These are phyloP conservation scores for Urochloa ruziziensis DNA, from an alignment of 176 grass and related monocot genomes.

Conservation along the genomic window DNA sequence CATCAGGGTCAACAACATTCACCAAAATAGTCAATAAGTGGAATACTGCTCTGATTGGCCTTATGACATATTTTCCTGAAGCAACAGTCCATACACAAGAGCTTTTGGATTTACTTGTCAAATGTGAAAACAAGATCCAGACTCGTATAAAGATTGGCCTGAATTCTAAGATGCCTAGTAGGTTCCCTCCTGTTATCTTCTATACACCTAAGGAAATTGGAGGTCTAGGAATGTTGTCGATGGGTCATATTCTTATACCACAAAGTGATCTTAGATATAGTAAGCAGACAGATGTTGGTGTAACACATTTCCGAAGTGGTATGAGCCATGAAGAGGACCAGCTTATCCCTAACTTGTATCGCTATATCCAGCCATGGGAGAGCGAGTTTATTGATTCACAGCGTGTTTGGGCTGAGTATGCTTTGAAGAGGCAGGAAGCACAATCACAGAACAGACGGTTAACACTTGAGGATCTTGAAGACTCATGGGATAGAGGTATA, in stretches of 20 bases:
- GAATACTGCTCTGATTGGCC: slow-evolving; percentile 97
- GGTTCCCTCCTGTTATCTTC: slow-evolving; percentile 98
- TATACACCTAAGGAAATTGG: slow-evolving; percentile 99
- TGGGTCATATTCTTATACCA: slow-evolving; percentile 98
- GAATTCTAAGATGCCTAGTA: slow-evolving; percentile 99
- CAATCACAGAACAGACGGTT: slow-evolving; percentile 91
- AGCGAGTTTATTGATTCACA: slow-evolving; percentile 99
- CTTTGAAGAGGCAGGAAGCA: slow-evolving; percentile 98
- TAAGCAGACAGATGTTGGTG: slow-evolving; percentile 97
- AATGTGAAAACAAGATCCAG: slow-evolving; percentile 99
- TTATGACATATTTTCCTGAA: slow-evolving; percentile 99
- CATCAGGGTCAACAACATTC: slow-evolving; percentile 96
- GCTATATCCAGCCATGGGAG: slow-evolving; percentile 98
- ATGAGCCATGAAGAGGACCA: slow-evolving; percentile 99
- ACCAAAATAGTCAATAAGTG: slow-evolving; percentile 99
- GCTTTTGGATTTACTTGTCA: slow-evolving; percentile 93
- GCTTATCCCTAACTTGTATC: slow-evolving; percentile 96
- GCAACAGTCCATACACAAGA: slow-evolving; percentile 98
- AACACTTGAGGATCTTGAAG: slow-evolving; percentile 97
- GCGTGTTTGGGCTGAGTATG: slow-evolving; percentile 99
- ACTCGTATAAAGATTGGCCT: slow-evolving; percentile 98
- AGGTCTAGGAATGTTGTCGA: slow-evolving; percentile 92
- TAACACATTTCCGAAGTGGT: slow-evolving; percentile 97
- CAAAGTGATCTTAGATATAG: slow-evolving; percentile 95
- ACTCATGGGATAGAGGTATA: slow-evolving; percentile 99